Evolutionary conservation across 176 grass and related monocot species (phyloP).

Genomic region (Cenchrus fungigraminus): DNA sequence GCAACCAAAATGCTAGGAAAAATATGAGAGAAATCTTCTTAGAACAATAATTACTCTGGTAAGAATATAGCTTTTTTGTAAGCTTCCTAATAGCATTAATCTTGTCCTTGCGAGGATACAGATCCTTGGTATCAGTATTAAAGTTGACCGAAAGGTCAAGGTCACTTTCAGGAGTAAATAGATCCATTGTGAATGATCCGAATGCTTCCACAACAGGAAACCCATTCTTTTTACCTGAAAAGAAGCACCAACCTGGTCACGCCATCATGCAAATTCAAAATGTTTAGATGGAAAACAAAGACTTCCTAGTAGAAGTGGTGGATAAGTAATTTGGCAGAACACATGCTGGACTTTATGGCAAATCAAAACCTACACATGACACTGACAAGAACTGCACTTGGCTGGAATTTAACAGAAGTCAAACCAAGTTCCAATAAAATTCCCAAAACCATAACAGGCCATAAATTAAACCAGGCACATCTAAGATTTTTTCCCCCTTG

Average conservation of each 20-base stretch:
- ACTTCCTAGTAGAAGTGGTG: not conserved
- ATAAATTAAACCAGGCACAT: not conserved
- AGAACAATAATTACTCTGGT: conserved; percentile 68
- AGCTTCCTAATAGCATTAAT: conserved; percentile 74
- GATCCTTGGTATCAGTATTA: conserved; percentile 33
- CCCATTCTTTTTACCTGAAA: conserved; percentile 64
- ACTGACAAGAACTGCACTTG: conserved; percentile 7
- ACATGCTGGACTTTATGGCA: not conserved
- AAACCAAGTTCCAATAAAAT: not conserved
- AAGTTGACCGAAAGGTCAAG: conserved; percentile 96
- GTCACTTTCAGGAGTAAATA: conserved; percentile 90
- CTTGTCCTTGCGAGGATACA: conserved; percentile 60
- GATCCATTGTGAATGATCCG: conserved; percentile 95
- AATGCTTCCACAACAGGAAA: conserved; percentile 76
- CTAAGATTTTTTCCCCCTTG: not conserved
- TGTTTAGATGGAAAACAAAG: conserved; percentile 31
- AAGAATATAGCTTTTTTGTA: conserved; percentile 53
- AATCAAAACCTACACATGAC: not conserved
- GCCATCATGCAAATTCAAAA: not conserved
- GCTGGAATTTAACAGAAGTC: not conserved
- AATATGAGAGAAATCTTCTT: conserved; percentile 22
- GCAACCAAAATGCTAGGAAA: conserved; percentile 38
- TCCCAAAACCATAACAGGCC: not conserved
- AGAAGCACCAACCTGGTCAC: conserved; percentile 24
- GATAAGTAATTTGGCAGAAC: conserved; percentile 17